These are phyloP conservation scores for Xylaria sp. DNA, from an alignment of 495 filamentous ascomycete species.

Conservation along the genomic window DNA sequence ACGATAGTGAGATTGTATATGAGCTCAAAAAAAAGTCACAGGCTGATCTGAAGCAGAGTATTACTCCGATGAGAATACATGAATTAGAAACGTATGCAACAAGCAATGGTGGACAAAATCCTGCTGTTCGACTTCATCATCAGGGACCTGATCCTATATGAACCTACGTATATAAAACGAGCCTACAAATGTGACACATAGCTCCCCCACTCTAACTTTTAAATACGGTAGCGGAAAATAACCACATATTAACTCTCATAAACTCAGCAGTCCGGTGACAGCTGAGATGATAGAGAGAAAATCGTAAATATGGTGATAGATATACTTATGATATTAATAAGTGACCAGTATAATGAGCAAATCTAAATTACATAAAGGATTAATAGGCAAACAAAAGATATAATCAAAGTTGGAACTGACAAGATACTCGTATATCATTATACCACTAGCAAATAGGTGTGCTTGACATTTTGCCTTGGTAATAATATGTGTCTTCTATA, in stretches of 20 bases:
- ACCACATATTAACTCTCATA: slow-evolving; percentile 17
- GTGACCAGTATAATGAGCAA: not conserved
- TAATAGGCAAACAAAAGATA: too few species aligned
- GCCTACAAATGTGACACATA: not conserved
- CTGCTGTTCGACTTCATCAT: not conserved
- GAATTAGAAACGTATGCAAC: not conserved
- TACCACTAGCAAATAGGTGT: too few species aligned
- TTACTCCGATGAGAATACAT: not conserved
- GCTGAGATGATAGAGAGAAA: not conserved
- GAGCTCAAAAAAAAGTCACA: not conserved
- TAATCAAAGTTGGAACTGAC: too few species aligned
- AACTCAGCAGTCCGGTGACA: not conserved
- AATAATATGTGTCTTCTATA: too few species aligned
- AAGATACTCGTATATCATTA: too few species aligned
- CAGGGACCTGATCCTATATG: not conserved
- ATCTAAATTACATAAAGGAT: not conserved
- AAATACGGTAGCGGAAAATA: not conserved
- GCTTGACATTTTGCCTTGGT: too few species aligned
- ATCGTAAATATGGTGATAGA: not conserved
- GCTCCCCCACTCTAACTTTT: not conserved
- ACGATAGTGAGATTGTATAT: not conserved
- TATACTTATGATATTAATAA: not conserved
- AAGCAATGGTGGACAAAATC: not conserved
- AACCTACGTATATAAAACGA: not conserved
- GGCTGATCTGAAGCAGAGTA: not conserved